Conservation (phyloP, 306 rosid species). For the Inga laurina region DNA sequence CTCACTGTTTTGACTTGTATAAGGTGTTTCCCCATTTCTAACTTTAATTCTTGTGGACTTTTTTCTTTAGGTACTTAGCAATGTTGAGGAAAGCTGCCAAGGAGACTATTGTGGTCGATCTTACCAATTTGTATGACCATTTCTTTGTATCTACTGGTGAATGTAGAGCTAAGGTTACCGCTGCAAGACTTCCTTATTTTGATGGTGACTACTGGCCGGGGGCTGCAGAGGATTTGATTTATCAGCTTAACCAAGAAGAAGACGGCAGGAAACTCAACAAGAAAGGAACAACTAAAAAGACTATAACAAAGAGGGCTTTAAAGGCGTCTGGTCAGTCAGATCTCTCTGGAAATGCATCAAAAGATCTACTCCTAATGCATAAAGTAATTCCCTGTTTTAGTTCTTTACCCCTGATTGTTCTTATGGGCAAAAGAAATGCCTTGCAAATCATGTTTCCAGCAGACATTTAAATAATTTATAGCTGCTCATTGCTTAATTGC, state of each 20-base stretch:
- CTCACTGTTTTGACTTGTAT: constrained; percentile 9
- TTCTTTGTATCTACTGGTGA: constrained; percentile 85
- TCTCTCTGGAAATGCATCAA: constrained; percentile 91
- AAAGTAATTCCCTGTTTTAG: constrained; percentile 60
- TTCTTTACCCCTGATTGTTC: constrained; percentile 3
- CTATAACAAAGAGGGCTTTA: constrained; percentile 88
- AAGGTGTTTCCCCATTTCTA: constrained; percentile 10
- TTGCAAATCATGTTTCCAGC: constrained; percentile 18
- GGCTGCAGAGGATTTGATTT: constrained; percentile 97
- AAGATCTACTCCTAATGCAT: constrained; percentile 96
- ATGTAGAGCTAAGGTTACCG: constrained; percentile 88
- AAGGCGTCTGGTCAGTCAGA: constrained; percentile 97
- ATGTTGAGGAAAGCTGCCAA: constrained; percentile 95
- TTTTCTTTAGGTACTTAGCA: constrained; percentile 71
- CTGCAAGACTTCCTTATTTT: constrained; percentile 94
- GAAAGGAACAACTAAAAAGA: constrained; percentile 85
- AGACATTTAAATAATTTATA: neutral
- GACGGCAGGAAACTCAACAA: constrained; percentile 92
- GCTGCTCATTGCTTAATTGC: neutral
- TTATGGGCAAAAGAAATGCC: constrained; percentile 7
- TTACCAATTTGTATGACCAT: constrained; percentile 89
- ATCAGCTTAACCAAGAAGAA: constrained; percentile 95
- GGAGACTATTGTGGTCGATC: constrained; percentile 84
- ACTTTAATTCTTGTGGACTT: constrained; percentile 32
- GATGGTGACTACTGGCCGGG: constrained; percentile 99